phyloP scores from a whole-genome alignment of 208 protist species.

The Trichomonas gallinae region DNA sequence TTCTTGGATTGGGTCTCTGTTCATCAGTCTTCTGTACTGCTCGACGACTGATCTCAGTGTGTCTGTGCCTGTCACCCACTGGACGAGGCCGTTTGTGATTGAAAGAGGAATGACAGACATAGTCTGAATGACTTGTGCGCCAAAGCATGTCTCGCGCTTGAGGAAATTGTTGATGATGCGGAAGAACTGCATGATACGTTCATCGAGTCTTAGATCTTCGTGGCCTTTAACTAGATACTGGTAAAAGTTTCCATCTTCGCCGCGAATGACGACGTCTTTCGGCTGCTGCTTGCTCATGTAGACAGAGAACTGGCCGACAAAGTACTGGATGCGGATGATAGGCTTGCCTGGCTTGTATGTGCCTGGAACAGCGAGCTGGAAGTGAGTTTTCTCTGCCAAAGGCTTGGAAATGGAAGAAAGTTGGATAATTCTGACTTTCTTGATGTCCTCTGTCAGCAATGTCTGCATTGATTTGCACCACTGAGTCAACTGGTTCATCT shows the following conservation, averaged over 20 bases:
- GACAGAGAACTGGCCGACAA: background rate
- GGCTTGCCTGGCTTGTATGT: background rate
- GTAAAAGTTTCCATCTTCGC: conserved; percentile 1
- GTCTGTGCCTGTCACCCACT: conserved; percentile 9
- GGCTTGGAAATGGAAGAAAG: background rate
- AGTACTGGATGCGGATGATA: background rate
- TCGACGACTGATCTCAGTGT: background rate
- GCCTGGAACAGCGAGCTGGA: background rate
- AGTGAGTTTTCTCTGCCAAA: background rate
- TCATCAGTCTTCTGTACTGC: background rate
- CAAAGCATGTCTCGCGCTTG: background rate
- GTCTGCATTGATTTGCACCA: background rate
- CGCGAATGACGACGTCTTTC: background rate
- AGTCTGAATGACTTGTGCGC: background rate
- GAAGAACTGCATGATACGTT: conserved; percentile 24
- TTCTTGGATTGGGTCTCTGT: background rate
- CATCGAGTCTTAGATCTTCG: background rate
- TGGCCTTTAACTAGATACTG: conserved; percentile 19
- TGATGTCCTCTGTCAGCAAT: background rate
- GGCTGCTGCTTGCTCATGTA: background rate
- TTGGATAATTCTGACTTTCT: background rate
- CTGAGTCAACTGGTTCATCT: background rate
- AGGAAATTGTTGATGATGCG: background rate
- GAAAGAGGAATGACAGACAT: background rate
- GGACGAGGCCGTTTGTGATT: background rate